Percentiles rank a stretch among this genome's conserved stretches.
These are phyloP conservation scores for Russula emetica DNA, from an alignment of 768 basidiomycete species.

Conservation along the genomic window DNA sequence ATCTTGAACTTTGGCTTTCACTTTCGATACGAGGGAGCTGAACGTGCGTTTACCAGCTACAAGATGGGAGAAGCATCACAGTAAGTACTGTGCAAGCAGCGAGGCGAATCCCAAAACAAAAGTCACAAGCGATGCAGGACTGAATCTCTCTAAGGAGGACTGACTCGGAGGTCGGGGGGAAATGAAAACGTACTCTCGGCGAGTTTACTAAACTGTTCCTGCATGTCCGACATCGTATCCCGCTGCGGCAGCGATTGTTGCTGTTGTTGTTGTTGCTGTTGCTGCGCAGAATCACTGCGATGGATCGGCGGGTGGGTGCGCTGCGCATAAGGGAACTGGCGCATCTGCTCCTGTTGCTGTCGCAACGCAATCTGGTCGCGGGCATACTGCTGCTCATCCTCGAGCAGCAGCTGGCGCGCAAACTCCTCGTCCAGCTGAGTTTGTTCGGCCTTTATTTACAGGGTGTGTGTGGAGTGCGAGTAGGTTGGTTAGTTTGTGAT, in stretches of 20 bases:
- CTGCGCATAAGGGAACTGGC: conserved; percentile 18
- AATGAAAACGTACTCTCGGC: conserved; percentile 65
- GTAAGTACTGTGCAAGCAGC: background rate
- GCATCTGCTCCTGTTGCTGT: conserved; percentile 23
- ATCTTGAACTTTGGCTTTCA: conserved; percentile 81
- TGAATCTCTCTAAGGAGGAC: no score
- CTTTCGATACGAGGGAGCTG: conserved; percentile 64
- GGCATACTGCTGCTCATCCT: conserved; percentile 39
- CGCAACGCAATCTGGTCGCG: conserved; percentile 27
- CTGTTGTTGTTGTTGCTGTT: conserved; percentile 21
- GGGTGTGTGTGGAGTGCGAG: background rate
- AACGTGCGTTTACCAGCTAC: conserved; percentile 70
- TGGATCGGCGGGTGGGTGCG: background rate
- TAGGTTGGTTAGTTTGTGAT: background rate
- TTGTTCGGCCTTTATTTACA: conserved; percentile 42
- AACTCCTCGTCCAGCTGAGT: conserved; percentile 76
- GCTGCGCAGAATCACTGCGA: conserved; percentile 21
- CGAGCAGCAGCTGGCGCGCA: conserved; percentile 64
- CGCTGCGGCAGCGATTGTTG: conserved; percentile 35
- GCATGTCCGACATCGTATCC: conserved; percentile 62
- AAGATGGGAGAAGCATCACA: background rate
- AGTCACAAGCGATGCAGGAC: background rate
- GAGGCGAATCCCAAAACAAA: background rate
- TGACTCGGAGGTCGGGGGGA: no score
- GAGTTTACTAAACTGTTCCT: conserved; percentile 69